These are phyloP conservation scores for Lumnitzera littorea DNA, from an alignment of 345 rosid genomes.

Conservation along the genomic window DNA sequence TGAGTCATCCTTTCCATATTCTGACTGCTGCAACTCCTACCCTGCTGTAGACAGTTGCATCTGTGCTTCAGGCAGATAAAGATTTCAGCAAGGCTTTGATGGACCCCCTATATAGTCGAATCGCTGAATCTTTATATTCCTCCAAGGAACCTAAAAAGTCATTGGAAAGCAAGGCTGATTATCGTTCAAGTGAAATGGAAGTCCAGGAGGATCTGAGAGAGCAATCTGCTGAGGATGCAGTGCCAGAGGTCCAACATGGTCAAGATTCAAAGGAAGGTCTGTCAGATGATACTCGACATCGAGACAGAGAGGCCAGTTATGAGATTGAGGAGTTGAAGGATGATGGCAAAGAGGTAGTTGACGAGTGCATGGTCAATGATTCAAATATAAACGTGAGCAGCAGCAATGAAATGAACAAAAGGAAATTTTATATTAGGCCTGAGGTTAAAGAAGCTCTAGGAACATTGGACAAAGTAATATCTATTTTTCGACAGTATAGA, in stretches of 20 bases:
- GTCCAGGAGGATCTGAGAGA: slow-evolving; percentile 5
- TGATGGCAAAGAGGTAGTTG: slow-evolving; percentile 12
- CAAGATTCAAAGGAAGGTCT: slow-evolving; percentile 10
- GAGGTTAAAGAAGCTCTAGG: slow-evolving; percentile 69
- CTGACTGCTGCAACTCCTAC: slow-evolving; percentile 4
- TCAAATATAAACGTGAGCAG: slow-evolving; percentile 1
- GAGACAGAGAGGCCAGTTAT: slow-evolving; percentile 21
- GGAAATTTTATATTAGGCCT: slow-evolving; percentile 36
- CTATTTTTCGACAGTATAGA: slow-evolving; percentile 38
- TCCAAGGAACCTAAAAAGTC: slow-evolving; percentile 15
- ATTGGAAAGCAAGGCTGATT: slow-evolving; percentile 12
- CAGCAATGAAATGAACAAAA: slow-evolving; percentile 21
- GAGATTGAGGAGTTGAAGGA: slow-evolving; percentile 67
- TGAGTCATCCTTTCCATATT: neutral
- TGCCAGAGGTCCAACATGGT: slow-evolving; percentile 10
- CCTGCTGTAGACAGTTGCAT: slow-evolving; percentile 55
- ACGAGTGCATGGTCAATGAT: neutral
- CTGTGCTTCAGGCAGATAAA: slow-evolving; percentile 48
- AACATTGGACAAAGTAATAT: slow-evolving; percentile 63
- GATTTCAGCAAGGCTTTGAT: slow-evolving; percentile 58
- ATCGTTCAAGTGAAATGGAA: too few relatives aligned
- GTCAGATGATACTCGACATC: slow-evolving; percentile 6
- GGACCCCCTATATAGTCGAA: slow-evolving; percentile 53
- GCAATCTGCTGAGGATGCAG: neutral
- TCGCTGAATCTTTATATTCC: slow-evolving; percentile 47